Percentiles rank a stretch among this genome's conserved stretches.
Conservation (phyloP, 306 rosid genomes). For the Cucumis melo region DNA sequence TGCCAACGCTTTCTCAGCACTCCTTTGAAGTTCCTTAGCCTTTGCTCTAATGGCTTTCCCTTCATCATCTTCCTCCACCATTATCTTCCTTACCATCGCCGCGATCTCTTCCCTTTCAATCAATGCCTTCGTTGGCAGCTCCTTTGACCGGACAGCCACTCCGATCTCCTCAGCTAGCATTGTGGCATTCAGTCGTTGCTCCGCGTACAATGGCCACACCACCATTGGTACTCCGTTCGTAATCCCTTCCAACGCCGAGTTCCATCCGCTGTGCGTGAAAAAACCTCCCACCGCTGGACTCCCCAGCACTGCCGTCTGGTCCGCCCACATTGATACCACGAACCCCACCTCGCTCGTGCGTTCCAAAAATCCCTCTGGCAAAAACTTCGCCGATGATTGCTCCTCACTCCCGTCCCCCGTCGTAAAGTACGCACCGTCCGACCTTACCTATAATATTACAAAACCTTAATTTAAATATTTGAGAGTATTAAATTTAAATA, state of each 20-base stretch:
- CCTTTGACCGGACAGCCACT: slow-evolving; percentile 18
- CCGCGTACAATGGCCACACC: slow-evolving; percentile 43
- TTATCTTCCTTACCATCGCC: slow-evolving; percentile 19
- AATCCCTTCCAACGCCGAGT: slow-evolving; percentile 28
- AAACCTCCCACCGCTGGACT: slow-evolving; percentile 30
- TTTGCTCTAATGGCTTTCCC: background rate
- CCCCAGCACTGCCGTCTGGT: slow-evolving; percentile 19
- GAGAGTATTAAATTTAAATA: no score
- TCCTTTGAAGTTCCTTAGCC: background rate
- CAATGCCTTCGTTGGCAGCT: slow-evolving; percentile 18
- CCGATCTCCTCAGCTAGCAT: slow-evolving; percentile 26
- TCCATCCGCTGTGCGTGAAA: slow-evolving; percentile 37
- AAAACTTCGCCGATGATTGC: background rate
- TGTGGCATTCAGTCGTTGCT: slow-evolving; percentile 37
- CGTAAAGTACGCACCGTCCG: slow-evolving; percentile 12
- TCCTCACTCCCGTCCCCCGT: background rate
- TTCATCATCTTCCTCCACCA: slow-evolving; percentile 6
- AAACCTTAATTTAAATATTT: no score
- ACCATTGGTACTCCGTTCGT: slow-evolving; percentile 31
- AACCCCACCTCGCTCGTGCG: slow-evolving; percentile 18
- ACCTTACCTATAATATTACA: background rate
- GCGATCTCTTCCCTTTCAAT: slow-evolving; percentile 41
- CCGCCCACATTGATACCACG: slow-evolving; percentile 26
- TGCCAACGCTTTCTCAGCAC: slow-evolving; percentile 10
- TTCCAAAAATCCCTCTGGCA: slow-evolving; percentile 32